A percentile compares a stretch with the other conserved stretches of the same genome.
Conservation (phyloP, 1,284 basidiomycete genomes). For the Anthracocystis setariae region DNA sequence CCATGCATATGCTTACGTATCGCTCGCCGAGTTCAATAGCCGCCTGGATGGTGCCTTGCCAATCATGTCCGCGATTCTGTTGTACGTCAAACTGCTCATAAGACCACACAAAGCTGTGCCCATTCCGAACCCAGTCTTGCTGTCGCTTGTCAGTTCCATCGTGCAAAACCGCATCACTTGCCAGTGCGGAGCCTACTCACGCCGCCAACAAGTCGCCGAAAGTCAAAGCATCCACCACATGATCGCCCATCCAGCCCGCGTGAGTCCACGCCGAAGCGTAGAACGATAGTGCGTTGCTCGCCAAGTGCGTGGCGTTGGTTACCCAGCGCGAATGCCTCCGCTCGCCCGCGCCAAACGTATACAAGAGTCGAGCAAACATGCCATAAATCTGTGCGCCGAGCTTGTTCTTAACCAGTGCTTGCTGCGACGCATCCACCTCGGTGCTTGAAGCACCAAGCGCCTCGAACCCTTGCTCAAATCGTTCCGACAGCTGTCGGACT, state of each 20-base stretch:
- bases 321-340: conserved; percentile 23
- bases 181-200: conserved; percentile 7
- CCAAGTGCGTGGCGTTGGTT: conserved; percentile 15
- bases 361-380: conserved; percentile 31
- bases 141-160: no score
- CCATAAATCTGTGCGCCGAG: conserved; percentile 31
- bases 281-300: conserved; percentile 14
- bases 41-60: conserved; percentile 3
- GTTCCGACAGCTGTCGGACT: conserved; percentile 22
- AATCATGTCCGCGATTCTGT: conserved; percentile 2
- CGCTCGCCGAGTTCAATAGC: conserved; percentile 20
- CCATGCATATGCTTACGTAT: conserved; percentile 10
- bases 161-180: no score
- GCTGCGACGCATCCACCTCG: not conserved
- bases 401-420: conserved; percentile 27
- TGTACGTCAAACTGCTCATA: conserved; percentile 7
- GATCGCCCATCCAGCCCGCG: conserved; percentile 31
- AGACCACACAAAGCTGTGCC: conserved; percentile 24
- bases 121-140: no score
- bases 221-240: conserved; percentile 14
- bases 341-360: conserved; percentile 14
- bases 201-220: conserved; percentile 29
- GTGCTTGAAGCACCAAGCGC: conserved; percentile 1
- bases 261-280: conserved; percentile 20
- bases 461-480: conserved; percentile 4